Evolutionary conservation across 1,284 basidiomycete genomes (phyloP).

Genomic region (Moniliophthora roreri): DNA sequence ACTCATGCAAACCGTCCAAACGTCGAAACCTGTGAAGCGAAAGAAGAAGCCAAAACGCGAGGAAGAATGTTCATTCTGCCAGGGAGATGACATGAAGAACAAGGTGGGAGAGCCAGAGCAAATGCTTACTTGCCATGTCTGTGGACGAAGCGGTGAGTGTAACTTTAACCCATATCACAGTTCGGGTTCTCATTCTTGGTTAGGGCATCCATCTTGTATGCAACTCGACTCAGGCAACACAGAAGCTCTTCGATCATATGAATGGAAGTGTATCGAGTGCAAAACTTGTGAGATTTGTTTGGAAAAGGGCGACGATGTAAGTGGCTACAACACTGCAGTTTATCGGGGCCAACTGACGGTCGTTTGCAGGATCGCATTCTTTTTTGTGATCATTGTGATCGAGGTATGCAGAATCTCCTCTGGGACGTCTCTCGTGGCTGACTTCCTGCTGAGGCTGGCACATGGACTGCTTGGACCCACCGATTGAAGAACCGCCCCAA

Average conservation of each 20-base stretch:
- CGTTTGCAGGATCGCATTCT: constrained; percentile 71
- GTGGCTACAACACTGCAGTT: constrained; percentile 30
- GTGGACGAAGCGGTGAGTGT: constrained; percentile 50
- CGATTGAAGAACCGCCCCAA: constrained; percentile 67
- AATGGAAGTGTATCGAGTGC: constrained; percentile 92
- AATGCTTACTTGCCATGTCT: constrained; percentile 73
- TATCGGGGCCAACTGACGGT: constrained; percentile 5
- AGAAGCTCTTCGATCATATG: constrained; percentile 64
- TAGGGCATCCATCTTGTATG: constrained; percentile 83
- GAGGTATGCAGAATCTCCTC: constrained; percentile 51
- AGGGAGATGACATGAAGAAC: constrained; percentile 58
- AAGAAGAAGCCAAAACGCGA: constrained; percentile 54
- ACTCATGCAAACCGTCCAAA: constrained; percentile 28
- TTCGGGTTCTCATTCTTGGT: constrained; percentile 3
- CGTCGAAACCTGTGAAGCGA: constrained; percentile 47
- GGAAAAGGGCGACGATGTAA: constrained; percentile 87
- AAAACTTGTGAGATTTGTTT: constrained; percentile 91
- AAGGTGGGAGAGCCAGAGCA: constrained; percentile 52
- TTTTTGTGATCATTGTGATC: constrained; percentile 94
- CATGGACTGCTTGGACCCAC: constrained; percentile 81
- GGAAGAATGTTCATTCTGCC: constrained; percentile 67
- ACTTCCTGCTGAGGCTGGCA: constrained; percentile 73
- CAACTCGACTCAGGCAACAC: constrained; percentile 47
- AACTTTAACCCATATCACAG: constrained; percentile 10
- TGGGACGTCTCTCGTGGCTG: constrained; percentile 9